Base-by-base conservation (phyloP, 331 rosid species). In the Acacia pycnantha region DNA sequence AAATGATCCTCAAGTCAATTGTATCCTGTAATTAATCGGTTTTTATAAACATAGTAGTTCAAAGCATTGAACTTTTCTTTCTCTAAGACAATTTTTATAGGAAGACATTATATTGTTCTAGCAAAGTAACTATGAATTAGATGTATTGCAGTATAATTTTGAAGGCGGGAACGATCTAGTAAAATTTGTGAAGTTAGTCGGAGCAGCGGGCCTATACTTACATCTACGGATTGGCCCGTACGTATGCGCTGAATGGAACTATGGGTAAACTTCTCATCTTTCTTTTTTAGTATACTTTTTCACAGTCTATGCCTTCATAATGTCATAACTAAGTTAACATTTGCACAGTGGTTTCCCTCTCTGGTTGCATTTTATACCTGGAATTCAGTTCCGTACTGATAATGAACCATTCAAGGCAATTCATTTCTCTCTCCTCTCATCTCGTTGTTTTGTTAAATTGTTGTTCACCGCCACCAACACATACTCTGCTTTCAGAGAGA, bases 231-330 rank as follows among this genome's bases (percentile, higher is more conserved):
- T 96, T 78, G 99, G 99, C 72, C 99, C 98, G 11, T 96, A 96
- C 19, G 99, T 82, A 1, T 96, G 99, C 74, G 99, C 99, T 11
- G 99, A 96, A 82, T 96, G 99, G 98, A 94, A 96, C 87, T 96
- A 94, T 1, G 99, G 99, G 99, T 96, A 86, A 82, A 77, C 54
- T 64, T 58, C 4, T 26, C 13, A 68, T 69, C 37, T 80, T 56
- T 43, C 43, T 37, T 14, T 40, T 11, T 12, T 16, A 29, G 3
- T 27, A 15, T 56, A 33, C 12, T 59, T 61, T 84, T 51, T 50
- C 12, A 16, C 14, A 22, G 4, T 76, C 41, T 35, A 79, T 41
- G 66, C 62, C 2, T 67, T 41, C 53, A 11, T 21, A 41, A 69
- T 70, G 15, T 70, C 56, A 70, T n/a, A 22, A 70, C 51, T 80